Percentiles rank a stretch among this genome's conserved stretches.
phyloP scores from a whole-genome alignment of 768 basidiomycete species.

The Coprinopsis cinerea region DNA sequence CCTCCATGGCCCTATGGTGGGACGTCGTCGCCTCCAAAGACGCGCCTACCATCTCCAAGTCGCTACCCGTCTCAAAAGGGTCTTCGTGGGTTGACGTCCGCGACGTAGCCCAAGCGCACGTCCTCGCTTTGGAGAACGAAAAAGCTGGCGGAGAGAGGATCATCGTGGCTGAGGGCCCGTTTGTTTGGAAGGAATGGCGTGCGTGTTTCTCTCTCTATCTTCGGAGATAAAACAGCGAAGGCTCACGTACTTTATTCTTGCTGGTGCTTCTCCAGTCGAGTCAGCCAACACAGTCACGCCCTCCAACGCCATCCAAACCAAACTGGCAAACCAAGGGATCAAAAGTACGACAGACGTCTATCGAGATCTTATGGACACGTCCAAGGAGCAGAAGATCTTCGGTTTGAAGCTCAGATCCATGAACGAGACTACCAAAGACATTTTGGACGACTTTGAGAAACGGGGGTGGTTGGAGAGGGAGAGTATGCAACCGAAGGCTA shows the following conservation, averaged over 20 bases:
- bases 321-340: too few relatives aligned
- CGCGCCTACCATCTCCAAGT: neutral
- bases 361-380: too few relatives aligned
- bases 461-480: conserved; percentile 5
- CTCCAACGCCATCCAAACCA: too few relatives aligned
- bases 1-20: neutral
- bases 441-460: conserved; percentile 4
- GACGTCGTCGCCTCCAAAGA: neutral
- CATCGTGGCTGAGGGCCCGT: neutral
- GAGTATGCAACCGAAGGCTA: too few relatives aligned
- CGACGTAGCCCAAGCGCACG: conserved; percentile 7
- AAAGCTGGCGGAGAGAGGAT: conserved; percentile 11
- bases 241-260: too few relatives aligned
- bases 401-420: conserved; percentile 25
- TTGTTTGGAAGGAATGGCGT: neutral
- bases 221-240: too few relatives aligned
- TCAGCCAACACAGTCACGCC: too few relatives aligned
- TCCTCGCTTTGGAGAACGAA: conserved; percentile 9
- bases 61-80: neutral
- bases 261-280: too few relatives aligned
- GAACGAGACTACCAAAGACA: conserved; percentile 21
- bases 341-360: too few relatives aligned
- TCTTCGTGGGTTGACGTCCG: conserved; percentile 8
- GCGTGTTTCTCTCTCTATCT: too few relatives aligned
- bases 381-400: conserved; percentile 24